Conservation (phyloP, 495 filamentous ascomycete genomes). For the Pyronema omphalodes region DNA sequence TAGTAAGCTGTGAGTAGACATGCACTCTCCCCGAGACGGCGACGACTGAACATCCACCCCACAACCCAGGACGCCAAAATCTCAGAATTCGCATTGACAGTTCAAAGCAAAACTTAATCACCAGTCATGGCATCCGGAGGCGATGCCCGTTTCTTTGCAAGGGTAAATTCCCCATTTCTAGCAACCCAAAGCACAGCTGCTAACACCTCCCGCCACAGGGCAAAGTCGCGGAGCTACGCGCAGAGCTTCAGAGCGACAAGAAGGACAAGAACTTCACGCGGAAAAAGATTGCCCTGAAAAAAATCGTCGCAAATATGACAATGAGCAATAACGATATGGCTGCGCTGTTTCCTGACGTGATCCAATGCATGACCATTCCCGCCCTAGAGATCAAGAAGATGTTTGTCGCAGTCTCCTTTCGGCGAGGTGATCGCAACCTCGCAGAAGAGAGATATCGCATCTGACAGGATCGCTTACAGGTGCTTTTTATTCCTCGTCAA, state of each 20-base stretch:
- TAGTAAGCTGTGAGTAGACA: too few relatives aligned
- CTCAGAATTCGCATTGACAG: too few relatives aligned
- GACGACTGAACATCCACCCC: background rate
- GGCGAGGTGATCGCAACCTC: too few relatives aligned
- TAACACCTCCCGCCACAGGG: constrained; percentile 41
- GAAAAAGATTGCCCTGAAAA: constrained; percentile 98
- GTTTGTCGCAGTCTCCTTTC: constrained; percentile 32
- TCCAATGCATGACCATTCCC: constrained; percentile 82
- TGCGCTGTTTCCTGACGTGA: constrained; percentile 84
- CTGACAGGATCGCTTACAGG: constrained; percentile 32
- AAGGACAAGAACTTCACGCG: constrained; percentile 95
- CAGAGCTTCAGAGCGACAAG: constrained; percentile 84
- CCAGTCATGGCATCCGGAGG: constrained; percentile 56
- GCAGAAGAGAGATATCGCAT: background rate
- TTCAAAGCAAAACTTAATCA: background rate
- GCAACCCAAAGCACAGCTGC: background rate
- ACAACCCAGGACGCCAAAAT: background rate
- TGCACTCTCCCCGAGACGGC: constrained; percentile 4
- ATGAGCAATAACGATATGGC: constrained; percentile 99
- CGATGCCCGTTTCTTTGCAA: constrained; percentile 97
- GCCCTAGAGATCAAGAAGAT: constrained; percentile 99
- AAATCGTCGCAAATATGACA: constrained; percentile 99
- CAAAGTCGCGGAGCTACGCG: constrained; percentile 93
- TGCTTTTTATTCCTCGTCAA: constrained; percentile 96
- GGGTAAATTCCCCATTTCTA: constrained; percentile 38